Evolutionary conservation across 768 basidiomycete genomes (phyloP), one percentile per base, ranked within the genome.

Genomic region (Lactarius psammicola): DNA sequence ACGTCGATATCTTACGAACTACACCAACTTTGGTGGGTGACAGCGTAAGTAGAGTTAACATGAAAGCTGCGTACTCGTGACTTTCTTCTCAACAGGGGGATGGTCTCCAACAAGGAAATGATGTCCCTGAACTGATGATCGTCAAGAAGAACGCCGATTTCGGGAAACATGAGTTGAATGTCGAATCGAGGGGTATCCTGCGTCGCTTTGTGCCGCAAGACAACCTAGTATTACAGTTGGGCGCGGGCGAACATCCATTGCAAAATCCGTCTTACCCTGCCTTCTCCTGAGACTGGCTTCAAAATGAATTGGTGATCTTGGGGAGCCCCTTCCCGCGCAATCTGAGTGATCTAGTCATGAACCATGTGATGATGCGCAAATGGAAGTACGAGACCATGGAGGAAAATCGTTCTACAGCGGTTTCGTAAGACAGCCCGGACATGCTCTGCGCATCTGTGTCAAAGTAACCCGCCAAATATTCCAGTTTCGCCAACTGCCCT

Each of bases 231-330:
- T 26, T 30, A n/a, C 23, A n/a, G 15, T 70, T 46, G 62, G 44
- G n/a, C 34, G 33, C n/a, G 46, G 30, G 30, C 10, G 36, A 49
- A 44, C n/a, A 54, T 62, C 11, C 58, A 51, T 36, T 51, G 42
- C 40, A 67, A 33, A 60, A 46, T 61, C 55, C 6, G 30, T 76
- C 85, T 74, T 71, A 94, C 92, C 71, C 91, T 84, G 46, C 95
- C 97, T 80, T 98, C 89, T 49, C 95, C 96, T 0, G 94, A 92
- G 18, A 99, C 95, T 20, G 97, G 97, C 74, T 90, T 94, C 28
- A 99, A 82, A 63, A 98, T 89, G 75, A 92, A 98, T 75, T 98
- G 97, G 74, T 99, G 97, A 26, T 82, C 77, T 8, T 82, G 77
- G 13, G 72, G 67, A 31, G 77, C 72, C 17, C 78, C 80, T 38